Percentiles rank a stretch among this genome's conserved stretches.
Evolutionary conservation across 2,329 filamentous ascomycete species (phyloP).

Genomic region (Chaetomiaceae sp.): DNA sequence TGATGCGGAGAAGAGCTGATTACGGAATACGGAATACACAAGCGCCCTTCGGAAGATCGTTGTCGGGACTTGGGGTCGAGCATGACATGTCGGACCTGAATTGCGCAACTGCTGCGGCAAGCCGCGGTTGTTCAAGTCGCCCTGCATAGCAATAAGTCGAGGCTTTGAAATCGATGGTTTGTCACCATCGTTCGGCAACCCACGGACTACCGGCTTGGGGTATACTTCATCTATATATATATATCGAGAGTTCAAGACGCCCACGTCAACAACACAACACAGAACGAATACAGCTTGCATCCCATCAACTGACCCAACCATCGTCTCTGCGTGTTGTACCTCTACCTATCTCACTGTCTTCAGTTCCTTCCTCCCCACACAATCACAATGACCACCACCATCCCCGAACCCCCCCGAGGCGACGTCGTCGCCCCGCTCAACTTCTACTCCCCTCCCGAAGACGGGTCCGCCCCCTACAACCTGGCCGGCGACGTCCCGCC

Average conservation of each 20-base stretch:
- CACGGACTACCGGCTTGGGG: too few relatives aligned
- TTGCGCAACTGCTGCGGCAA: slow-evolving; percentile 14
- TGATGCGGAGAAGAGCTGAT: neutral
- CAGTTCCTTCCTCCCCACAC: slow-evolving; percentile 17
- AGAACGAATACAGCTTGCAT: too few relatives aligned
- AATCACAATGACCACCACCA: slow-evolving; percentile 36
- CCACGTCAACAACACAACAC: neutral
- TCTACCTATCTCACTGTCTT: too few relatives aligned
- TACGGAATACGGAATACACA: neutral
- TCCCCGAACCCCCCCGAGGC: slow-evolving; percentile 47
- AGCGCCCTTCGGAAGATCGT: neutral
- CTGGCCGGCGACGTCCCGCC: slow-evolving; percentile 60
- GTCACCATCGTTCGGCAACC: neutral
- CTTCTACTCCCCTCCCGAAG: slow-evolving; percentile 59
- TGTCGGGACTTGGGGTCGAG: neutral
- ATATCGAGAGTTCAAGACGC: neutral
- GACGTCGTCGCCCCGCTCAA: slow-evolving; percentile 57
- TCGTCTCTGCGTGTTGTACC: too few relatives aligned
- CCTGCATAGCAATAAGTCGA: too few relatives aligned
- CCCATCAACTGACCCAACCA: too few relatives aligned
- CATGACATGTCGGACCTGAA: slow-evolving; percentile 10
- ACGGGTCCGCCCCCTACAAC: slow-evolving; percentile 58
- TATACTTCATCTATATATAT: neutral
- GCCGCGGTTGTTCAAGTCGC: neutral
- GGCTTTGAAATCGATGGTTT: slow-evolving; percentile 10